Base-by-base conservation (phyloP, 2,329 filamentous ascomycete species). In the Hymenoscyphus repandus region DNA sequence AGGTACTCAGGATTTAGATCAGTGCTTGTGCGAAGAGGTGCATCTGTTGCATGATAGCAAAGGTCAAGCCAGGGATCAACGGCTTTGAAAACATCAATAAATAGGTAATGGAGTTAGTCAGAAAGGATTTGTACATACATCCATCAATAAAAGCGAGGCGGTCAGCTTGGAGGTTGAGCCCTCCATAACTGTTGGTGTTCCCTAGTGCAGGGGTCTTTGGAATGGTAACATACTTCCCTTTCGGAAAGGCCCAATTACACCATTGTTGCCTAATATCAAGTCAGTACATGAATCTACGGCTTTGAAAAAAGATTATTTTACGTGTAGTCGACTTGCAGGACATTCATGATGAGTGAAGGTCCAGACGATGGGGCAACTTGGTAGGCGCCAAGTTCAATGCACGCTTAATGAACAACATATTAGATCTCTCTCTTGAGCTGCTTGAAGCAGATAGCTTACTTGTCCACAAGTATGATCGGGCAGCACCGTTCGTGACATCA, bases 161-260 rank as follows among this genome's bases (percentile, higher is more conserved):
- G 34, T 72, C 67, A 5, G 74, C 74, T 15, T 66, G 63, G 45
- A 78, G 64, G 53, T 73, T 65, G 56, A 71, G 74, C 2, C 69
- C 72, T 4, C 76, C 76, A 54, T 75, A 78, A 37, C 64, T 64
- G 51, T 75, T 74, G 62, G 72, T 73, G 7, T 61, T 58, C 2
- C 62, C 59, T 3, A 74, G 55, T 47, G 76, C 67, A 0, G 75
- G 75, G 0, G 64, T 68, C 1, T 67, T 36, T 0, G 75, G 73
- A 18, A 78, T 70, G 30, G 58, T 56, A 55, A 74, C 76, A 62
- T 72, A 68, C 22, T 67, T 47, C 0, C 76, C 75, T 1, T 66
- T 53, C 1, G 74, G 72, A 55, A 78, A 79, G 1, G 76, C 74
- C 74, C 75, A 76, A n/a, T 58, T 70, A 56, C 76, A 79, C 75